Percentiles rank a stretch among this genome's conserved stretches.
phyloP scores from a whole-genome alignment of 2,329 filamentous ascomycete species.

The Fusarium sp. region DNA sequence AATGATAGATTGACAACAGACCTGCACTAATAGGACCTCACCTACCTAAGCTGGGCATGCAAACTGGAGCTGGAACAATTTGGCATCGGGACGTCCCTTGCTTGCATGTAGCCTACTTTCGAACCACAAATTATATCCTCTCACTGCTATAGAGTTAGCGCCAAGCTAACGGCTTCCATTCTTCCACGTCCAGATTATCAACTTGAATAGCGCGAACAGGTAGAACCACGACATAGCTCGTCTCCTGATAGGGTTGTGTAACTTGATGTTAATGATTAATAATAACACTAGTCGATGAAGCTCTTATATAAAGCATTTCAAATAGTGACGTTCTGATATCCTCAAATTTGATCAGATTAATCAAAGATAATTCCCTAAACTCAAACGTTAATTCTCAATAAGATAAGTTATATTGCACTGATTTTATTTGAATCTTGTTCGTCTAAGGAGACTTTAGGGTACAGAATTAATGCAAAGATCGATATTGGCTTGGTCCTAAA shows the following conservation, averaged over 20 bases:
- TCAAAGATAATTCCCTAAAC: background rate
- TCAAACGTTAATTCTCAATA: background rate
- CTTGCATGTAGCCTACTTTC: slow-evolving; percentile 28
- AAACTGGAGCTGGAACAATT: slow-evolving; percentile 3
- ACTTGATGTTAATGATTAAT: background rate
- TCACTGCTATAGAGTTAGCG: background rate
- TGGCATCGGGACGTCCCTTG: slow-evolving; percentile 25
- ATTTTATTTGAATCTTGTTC: background rate
- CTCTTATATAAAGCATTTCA: too few species aligned
- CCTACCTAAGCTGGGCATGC: background rate
- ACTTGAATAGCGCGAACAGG: background rate
- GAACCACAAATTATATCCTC: slow-evolving; percentile 1
- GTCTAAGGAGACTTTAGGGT: background rate
- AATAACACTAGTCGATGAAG: background rate
- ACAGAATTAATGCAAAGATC: background rate
- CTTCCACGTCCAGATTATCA: background rate
- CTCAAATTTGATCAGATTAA: background rate
- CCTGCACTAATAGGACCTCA: background rate
- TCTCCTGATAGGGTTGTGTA: background rate
- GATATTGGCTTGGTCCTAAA: background rate
- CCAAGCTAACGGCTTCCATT: slow-evolving; percentile 8
- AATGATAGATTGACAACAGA: slow-evolving; percentile 1
- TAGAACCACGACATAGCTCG: background rate
- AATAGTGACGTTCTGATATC: background rate
- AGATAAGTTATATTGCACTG: background rate